Conservation (phyloP, 371 early-diverging fungal genomes). For the Rhizopus sp. region DNA sequence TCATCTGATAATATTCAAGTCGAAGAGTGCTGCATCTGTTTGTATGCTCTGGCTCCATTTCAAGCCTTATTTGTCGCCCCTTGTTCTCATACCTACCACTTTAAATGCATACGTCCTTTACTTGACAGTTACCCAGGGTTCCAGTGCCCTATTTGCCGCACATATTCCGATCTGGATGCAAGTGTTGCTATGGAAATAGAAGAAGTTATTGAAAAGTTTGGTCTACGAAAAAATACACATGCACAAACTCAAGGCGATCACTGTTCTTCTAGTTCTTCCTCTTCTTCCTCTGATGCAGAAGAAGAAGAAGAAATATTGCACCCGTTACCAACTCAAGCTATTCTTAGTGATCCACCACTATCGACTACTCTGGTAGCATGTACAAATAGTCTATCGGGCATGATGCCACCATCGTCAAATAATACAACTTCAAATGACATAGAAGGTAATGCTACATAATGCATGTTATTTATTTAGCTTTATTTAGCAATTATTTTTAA, state of each 20-base stretch:
- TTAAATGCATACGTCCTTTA: conserved; percentile 87
- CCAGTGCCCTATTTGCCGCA: conserved; percentile 92
- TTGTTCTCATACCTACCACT: conserved; percentile 95
- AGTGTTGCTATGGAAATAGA: conserved; percentile 77
- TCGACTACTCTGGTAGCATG: conserved; percentile 25
- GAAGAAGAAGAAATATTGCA: not conserved
- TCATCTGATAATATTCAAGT: conserved; percentile 15
- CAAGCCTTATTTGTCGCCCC: conserved; percentile 95
- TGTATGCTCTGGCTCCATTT: conserved; percentile 85
- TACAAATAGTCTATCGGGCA: conserved; percentile 25
- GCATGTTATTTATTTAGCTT: not conserved
- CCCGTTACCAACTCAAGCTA: conserved; percentile 7
- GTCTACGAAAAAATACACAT: conserved; percentile 19
- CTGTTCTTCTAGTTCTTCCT: conserved; percentile 1
- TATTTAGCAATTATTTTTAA: conserved; percentile 3
- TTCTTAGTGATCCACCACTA: conserved; percentile 16
- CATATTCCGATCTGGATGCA: conserved; percentile 91
- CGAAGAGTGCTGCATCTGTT: conserved; percentile 94
- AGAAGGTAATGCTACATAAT: not conserved
- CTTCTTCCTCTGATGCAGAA: conserved; percentile 4
- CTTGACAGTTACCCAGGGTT: conserved; percentile 79
- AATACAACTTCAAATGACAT: conserved; percentile 1
- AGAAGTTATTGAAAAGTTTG: conserved; percentile 43
- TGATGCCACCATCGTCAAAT: conserved; percentile 9
- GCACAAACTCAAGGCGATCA: conserved; percentile 6